phyloP scores from a whole-genome alignment of 139 green algal species.

The Tetraselmis striata region DNA sequence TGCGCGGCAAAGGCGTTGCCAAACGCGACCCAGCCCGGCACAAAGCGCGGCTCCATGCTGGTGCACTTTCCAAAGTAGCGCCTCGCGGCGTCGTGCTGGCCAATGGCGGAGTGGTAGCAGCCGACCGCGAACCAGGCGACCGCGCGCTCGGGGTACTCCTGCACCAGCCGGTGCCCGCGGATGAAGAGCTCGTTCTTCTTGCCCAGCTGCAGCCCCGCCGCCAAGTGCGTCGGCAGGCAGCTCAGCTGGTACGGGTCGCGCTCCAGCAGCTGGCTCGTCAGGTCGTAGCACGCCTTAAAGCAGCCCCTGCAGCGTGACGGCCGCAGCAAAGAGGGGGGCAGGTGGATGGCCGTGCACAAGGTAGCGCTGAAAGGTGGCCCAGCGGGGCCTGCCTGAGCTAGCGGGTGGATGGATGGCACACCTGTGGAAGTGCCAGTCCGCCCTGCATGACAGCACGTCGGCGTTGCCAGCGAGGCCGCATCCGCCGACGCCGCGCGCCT shows the following conservation, averaged over 20 bases:
- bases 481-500: conserved; percentile 13
- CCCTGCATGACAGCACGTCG: conserved; percentile 62
- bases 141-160: conserved; percentile 73
- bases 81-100: conserved; percentile 54
- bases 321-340: background rate
- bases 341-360: too few species aligned
- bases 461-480: conserved; percentile 56
- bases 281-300: conserved; percentile 41
- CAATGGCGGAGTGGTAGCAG: conserved; percentile 84
- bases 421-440: conserved; percentile 66
- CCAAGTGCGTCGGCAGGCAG: conserved; percentile 65
- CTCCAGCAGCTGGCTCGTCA: conserved; percentile 59
- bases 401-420: too few species aligned
- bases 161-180: conserved; percentile 65
- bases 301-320: conserved; percentile 15
- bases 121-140: conserved; percentile 88
- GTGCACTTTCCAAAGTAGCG: conserved; percentile 84
- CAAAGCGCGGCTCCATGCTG: conserved; percentile 64
- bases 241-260: conserved; percentile 61
- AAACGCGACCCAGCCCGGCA: conserved; percentile 89
- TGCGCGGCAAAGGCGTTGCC: conserved; percentile 87
- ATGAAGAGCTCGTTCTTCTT: conserved; percentile 88
- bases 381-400: too few species aligned
- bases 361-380: too few species aligned
- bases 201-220: conserved; percentile 67